These are phyloP conservation scores for Wickerhamomyces queroliae DNA, from an alignment of 805 yeast genomes.

Conservation along the genomic window DNA sequence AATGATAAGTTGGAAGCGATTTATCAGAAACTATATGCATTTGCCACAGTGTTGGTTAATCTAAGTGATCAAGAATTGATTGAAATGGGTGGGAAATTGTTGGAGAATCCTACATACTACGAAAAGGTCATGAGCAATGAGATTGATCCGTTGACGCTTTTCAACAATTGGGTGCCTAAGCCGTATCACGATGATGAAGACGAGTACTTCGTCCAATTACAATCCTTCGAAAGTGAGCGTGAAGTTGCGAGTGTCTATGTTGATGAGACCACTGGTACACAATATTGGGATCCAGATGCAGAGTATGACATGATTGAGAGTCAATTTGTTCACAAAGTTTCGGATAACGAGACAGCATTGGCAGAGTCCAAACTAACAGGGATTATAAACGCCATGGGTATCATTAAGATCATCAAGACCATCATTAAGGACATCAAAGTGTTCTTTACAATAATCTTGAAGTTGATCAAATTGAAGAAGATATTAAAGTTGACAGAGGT, in stretches of 20 bases:
- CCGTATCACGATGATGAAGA: background rate
- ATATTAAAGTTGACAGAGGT: slow-evolving; percentile 9
- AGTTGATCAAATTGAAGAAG: slow-evolving; percentile 17
- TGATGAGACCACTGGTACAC: background rate
- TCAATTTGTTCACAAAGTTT: background rate
- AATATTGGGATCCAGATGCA: slow-evolving; percentile 2
- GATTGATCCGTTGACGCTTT: background rate
- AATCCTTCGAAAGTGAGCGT: background rate
- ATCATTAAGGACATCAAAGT: slow-evolving; percentile 8
- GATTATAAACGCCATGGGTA: slow-evolving; percentile 2
- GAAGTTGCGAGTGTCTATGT: background rate
- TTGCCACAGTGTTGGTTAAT: slow-evolving; percentile 1
- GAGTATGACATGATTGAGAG: background rate
- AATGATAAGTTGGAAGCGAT: background rate
- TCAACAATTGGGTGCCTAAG: background rate
- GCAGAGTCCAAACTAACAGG: background rate
- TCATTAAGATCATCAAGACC: slow-evolving; percentile 11
- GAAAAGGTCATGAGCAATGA: background rate
- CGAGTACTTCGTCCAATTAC: background rate
- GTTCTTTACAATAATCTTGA: slow-evolving; percentile 10
- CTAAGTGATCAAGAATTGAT: slow-evolving; percentile 1
- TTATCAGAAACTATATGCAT: slow-evolving; percentile 1
- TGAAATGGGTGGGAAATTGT: background rate
- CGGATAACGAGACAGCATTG: background rate
- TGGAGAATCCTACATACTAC: background rate